A percentile compares a stretch with the other conserved stretches of the same genome.
These are phyloP conservation scores for Sechiopsis laciniata DNA, from an alignment of 306 rosid genomes.

Conservation along the genomic window DNA sequence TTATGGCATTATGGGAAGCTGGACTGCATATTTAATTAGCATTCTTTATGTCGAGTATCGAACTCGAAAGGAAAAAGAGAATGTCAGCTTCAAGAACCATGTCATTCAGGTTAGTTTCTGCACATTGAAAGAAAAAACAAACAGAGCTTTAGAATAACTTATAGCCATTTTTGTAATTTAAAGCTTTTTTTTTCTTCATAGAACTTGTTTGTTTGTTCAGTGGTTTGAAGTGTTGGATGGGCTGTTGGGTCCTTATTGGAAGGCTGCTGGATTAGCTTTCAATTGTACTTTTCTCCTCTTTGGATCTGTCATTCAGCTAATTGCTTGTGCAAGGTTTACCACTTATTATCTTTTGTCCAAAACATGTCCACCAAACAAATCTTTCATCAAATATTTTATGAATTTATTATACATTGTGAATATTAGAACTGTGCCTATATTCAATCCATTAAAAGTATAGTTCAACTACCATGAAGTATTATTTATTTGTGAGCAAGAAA, in stretches of 20 bases:
- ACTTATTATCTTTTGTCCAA: not conserved
- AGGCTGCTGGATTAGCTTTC: slow-evolving; percentile 81
- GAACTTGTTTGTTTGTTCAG: slow-evolving; percentile 28
- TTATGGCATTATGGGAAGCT: slow-evolving; percentile 85
- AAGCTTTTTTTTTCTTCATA: not conserved
- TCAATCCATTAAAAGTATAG: too few species aligned
- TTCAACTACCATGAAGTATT: too few species aligned
- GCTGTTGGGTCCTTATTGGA: slow-evolving; percentile 86
- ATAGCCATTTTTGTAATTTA: not conserved
- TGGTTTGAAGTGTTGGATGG: slow-evolving; percentile 98
- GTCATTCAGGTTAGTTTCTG: slow-evolving; percentile 67
- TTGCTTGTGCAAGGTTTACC: slow-evolving; percentile 86
- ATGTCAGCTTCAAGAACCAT: slow-evolving; percentile 90
- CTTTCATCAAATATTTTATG: not conserved
- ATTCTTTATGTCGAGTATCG: slow-evolving; percentile 81
- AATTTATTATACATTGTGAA: too few species aligned
- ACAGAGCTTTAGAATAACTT: not conserved
- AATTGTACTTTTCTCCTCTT: slow-evolving; percentile 88
- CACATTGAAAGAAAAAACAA: not conserved
- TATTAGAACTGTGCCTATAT: too few species aligned
- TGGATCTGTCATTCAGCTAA: slow-evolving; percentile 92
- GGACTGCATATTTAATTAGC: slow-evolving; percentile 95
- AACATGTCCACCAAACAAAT: not conserved
- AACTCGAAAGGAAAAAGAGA: slow-evolving; percentile 75
- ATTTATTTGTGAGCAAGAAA: too few species aligned